Conservation (phyloP, 1,284 basidiomycete species). For the Leccinum proximum region DNA sequence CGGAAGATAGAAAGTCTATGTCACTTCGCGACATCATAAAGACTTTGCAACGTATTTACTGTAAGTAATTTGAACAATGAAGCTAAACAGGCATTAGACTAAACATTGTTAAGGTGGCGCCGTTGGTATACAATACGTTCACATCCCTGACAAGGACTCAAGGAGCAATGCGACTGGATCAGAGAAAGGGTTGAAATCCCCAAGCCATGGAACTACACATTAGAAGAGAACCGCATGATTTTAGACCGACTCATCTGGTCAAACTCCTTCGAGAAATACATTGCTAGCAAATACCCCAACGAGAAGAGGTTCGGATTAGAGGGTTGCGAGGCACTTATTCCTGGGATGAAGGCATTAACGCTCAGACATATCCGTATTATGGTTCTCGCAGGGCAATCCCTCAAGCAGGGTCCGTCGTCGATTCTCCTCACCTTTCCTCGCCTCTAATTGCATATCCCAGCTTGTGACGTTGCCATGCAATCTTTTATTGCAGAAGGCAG, state of each 20-base stretch:
- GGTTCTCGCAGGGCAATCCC: too few relatives aligned
- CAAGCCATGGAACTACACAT: slow-evolving; percentile 97
- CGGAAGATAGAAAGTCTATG: slow-evolving; percentile 84
- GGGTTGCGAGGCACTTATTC: slow-evolving; percentile 96
- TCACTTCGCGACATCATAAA: slow-evolving; percentile 92
- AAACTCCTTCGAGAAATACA: slow-evolving; percentile 98
- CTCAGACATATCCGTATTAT: too few relatives aligned
- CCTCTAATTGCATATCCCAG: too few relatives aligned
- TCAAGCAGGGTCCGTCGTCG: too few relatives aligned
- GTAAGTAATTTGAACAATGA: slow-evolving; percentile 44
- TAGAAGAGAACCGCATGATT: slow-evolving; percentile 99
- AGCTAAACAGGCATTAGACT: neutral
- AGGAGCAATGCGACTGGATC: slow-evolving; percentile 94
- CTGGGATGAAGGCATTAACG: slow-evolving; percentile 86
- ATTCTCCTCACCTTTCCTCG: too few relatives aligned
- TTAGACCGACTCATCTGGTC: slow-evolving; percentile 99
- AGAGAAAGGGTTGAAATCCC: slow-evolving; percentile 96
- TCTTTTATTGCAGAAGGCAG: too few relatives aligned
- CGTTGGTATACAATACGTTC: slow-evolving; percentile 96
- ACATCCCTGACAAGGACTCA: slow-evolving; percentile 93
- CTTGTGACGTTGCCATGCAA: too few relatives aligned
- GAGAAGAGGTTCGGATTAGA: slow-evolving; percentile 99
- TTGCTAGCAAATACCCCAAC: slow-evolving; percentile 98
- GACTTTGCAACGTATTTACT: slow-evolving; percentile 93
- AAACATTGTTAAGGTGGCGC: slow-evolving; percentile 66